phyloP scores from a whole-genome alignment of 1,139 yeast genomes.

The Magnusiomyces sp. region DNA sequence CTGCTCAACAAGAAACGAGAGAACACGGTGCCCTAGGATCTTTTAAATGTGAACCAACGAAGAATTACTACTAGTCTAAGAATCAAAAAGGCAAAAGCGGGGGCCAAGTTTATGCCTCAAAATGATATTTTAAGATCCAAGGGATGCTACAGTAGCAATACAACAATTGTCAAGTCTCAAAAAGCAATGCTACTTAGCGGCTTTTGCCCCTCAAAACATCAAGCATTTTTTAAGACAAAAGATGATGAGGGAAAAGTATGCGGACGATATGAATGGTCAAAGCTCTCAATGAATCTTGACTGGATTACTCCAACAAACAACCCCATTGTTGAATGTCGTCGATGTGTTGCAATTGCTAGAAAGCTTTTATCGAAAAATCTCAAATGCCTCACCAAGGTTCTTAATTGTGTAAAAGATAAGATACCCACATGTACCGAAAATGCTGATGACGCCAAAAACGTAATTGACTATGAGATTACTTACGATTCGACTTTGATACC shows the following conservation, averaged over 20 bases:
- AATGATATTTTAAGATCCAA: slow-evolving; percentile 8
- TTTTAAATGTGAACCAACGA: slow-evolving; percentile 8
- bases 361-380: neutral
- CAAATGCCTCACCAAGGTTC: too few relatives aligned
- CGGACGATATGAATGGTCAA: slow-evolving; percentile 6
- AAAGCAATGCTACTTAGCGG: too few relatives aligned
- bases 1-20: slow-evolving; percentile 2
- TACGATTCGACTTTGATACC: slow-evolving; percentile 15
- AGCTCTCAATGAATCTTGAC: slow-evolving; percentile 9
- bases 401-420: too few relatives aligned
- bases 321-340: slow-evolving; percentile 6
- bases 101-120: slow-evolving; percentile 11
- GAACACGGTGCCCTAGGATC: slow-evolving; percentile 7
- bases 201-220: too few relatives aligned
- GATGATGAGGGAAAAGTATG: too few relatives aligned
- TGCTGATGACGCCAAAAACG: neutral
- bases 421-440: neutral
- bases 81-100: slow-evolving; percentile 4
- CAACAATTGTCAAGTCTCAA: too few relatives aligned
- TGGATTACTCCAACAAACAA: slow-evolving; percentile 9
- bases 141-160: too few relatives aligned
- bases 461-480: slow-evolving; percentile 16
- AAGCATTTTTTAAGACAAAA: too few relatives aligned
- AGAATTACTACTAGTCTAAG: slow-evolving; percentile 9
- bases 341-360: slow-evolving; percentile 11